Percentiles rank a stretch among this genome's conserved stretches.
Evolutionary conservation across 345 rosid species (phyloP).

Genomic region (Citrus sinensis): DNA sequence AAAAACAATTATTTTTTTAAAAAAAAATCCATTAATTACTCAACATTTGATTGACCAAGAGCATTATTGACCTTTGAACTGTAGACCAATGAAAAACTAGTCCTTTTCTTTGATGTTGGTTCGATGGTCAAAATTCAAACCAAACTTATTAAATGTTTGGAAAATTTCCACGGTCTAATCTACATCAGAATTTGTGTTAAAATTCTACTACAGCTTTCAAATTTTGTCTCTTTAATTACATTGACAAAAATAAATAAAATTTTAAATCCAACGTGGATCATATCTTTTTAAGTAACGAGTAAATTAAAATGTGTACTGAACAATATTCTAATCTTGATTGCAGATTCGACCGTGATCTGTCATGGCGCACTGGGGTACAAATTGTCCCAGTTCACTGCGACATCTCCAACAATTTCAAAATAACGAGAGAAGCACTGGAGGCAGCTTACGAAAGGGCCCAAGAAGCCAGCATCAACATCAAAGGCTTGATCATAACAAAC

Average conservation of each 20-base stretch:
- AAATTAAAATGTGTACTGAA: too few species aligned
- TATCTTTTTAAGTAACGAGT: neutral
- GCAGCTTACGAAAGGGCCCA: constrained; percentile 50
- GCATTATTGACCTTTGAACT: neutral
- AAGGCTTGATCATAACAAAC: constrained; percentile 73
- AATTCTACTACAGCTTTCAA: neutral
- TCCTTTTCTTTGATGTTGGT: neutral
- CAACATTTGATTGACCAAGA: neutral
- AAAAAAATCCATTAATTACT: neutral
- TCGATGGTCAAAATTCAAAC: neutral
- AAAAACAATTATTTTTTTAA: neutral
- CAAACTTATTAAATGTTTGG: neutral
- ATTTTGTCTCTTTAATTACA: neutral
- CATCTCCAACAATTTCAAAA: constrained; percentile 60
- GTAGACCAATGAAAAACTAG: neutral
- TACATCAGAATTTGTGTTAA: neutral
- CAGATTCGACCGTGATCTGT: constrained; percentile 80
- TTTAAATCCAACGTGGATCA: neutral
- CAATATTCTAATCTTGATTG: neutral
- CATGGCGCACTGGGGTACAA: constrained; percentile 78
- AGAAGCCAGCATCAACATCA: constrained; percentile 45
- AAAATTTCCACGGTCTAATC: neutral
- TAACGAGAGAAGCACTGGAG: constrained; percentile 54
- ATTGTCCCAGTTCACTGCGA: constrained; percentile 61
- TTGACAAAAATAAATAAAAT: neutral